Conservation (phyloP, 2,329 filamentous ascomycete genomes). For the Xenosphaeropsis pyriputrescens region DNA sequence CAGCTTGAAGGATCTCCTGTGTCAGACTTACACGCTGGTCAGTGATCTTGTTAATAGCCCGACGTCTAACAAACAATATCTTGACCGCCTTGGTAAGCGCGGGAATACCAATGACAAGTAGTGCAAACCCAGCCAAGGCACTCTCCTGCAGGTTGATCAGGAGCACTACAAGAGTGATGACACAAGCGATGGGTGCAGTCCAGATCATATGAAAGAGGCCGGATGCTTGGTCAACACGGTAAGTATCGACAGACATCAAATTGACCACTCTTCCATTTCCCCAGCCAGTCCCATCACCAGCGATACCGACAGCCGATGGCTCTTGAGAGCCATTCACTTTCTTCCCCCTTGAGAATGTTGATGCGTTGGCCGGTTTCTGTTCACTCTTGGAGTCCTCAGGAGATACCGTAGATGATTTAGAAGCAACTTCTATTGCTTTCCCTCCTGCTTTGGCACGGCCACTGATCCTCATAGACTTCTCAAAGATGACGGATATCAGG, state of each 20-base stretch:
- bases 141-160: slow-evolving; percentile 82
- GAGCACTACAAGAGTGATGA: slow-evolving; percentile 68
- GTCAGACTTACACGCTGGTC: slow-evolving; percentile 85
- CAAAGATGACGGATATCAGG: slow-evolving; percentile 76
- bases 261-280: slow-evolving; percentile 85
- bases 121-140: slow-evolving; percentile 72
- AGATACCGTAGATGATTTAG: slow-evolving; percentile 28
- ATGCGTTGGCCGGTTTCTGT: slow-evolving; percentile 25
- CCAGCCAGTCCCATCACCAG: slow-evolving; percentile 70
- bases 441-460: slow-evolving; percentile 79
- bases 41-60: slow-evolving; percentile 80
- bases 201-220: slow-evolving; percentile 86
- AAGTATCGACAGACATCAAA: slow-evolving; percentile 89
- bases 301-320: slow-evolving; percentile 27
- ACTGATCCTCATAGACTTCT: slow-evolving; percentile 83
- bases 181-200: slow-evolving; percentile 66
- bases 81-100: slow-evolving; percentile 65
- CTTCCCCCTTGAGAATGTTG: slow-evolving; percentile 15
- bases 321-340: slow-evolving; percentile 22
- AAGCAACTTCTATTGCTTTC: slow-evolving; percentile 25
- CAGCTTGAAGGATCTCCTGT: slow-evolving; percentile 81
- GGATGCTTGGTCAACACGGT: slow-evolving; percentile 77
- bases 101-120: slow-evolving; percentile 67
- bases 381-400: slow-evolving; percentile 19
- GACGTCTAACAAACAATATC: slow-evolving; percentile 59